These are phyloP conservation scores for Curvularia spicifera DNA, from an alignment of 2,329 filamentous ascomycete species.

Conservation along the genomic window DNA sequence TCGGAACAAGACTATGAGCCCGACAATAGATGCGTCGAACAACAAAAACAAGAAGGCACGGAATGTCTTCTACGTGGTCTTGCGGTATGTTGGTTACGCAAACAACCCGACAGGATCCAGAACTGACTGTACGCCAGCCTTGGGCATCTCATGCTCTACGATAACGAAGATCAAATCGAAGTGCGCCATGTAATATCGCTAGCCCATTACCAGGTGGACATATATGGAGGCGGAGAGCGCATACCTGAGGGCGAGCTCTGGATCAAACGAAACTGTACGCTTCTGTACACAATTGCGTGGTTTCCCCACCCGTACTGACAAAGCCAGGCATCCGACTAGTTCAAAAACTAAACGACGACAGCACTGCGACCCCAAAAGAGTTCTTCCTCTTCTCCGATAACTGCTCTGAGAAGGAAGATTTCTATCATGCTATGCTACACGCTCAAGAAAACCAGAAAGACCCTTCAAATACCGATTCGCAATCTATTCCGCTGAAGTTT, in stretches of 20 bases:
- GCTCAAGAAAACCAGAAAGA: slow-evolving; percentile 76
- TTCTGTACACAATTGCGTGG: background rate
- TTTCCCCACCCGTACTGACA: slow-evolving; percentile 13
- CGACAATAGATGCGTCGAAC: slow-evolving; percentile 61
- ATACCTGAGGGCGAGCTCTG: slow-evolving; percentile 93
- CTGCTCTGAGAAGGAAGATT: slow-evolving; percentile 95
- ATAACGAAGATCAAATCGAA: slow-evolving; percentile 92
- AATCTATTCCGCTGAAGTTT: slow-evolving; percentile 76
- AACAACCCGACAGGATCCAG: background rate
- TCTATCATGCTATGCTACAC: slow-evolving; percentile 89
- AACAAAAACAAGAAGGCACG: slow-evolving; percentile 67
- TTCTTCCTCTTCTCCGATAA: slow-evolving; percentile 97
- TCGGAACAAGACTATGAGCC: slow-evolving; percentile 65
- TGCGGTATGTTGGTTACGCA: slow-evolving; percentile 65
- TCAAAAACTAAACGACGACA: slow-evolving; percentile 64
- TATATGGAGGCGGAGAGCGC: slow-evolving; percentile 78
- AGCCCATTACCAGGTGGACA: slow-evolving; percentile 81
- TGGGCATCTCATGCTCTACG: slow-evolving; percentile 96
- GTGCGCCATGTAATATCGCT: slow-evolving; percentile 95
- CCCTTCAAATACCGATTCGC: slow-evolving; percentile 56
- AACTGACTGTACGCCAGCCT: slow-evolving; percentile 50
- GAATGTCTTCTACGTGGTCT: slow-evolving; percentile 91
- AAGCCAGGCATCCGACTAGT: slow-evolving; percentile 67
- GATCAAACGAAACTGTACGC: slow-evolving; percentile 83
- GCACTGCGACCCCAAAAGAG: slow-evolving; percentile 71